Evolutionary conservation across 805 yeast genomes (phyloP), one percentile per base, ranked within the genome.

Genomic region (Ogataea zsoltii): DNA sequence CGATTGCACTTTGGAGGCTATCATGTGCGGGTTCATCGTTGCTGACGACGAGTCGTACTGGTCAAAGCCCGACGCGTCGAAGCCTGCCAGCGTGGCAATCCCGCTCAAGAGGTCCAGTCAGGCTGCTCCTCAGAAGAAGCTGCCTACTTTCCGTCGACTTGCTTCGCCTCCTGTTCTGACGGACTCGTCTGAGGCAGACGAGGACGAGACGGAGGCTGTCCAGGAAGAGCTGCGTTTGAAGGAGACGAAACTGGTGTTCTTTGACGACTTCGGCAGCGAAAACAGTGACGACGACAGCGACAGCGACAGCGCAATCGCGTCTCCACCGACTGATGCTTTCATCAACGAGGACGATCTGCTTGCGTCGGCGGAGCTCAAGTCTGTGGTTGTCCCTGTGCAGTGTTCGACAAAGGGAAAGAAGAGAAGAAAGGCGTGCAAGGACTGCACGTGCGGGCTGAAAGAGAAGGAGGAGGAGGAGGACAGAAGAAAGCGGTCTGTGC

Each of bases 371-470:
- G 68, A 54, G 16, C 45, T 67, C 49, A 25, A 50, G 51, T 58
- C 70, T 43, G 67, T 81, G 39, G 71, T 78, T 19, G 72, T 77
- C 25, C 92, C 94, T 13, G 72, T 76, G 38, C 73, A 76, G 54
- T 82, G 88, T 61, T 32, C 53, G 3, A 41, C 57, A 13, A 71
- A 61, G 38, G 82, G 80, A 30, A 77, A 76, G 55, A 79, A 76
- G 68, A 77, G 96, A 63, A 81, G 92, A 71, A 89, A 83, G 69
- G 99, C 99, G 0, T 94, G 99, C 72, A 94, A 91, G 69, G 97
- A 94, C 68, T 94, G 99, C 68, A 85, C 97, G 0, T 94, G 99
- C 72, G 99, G 99, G 6, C 75, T 94, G 53, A 90, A 86, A 57
- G 99, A 94, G 65, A 67, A 77, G 42, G 97, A 94, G 69, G 91